Evolutionary conservation across 345 rosid genomes (phyloP), one percentile per base, ranked within the genome.

Genomic region (Brassica juncea): DNA sequence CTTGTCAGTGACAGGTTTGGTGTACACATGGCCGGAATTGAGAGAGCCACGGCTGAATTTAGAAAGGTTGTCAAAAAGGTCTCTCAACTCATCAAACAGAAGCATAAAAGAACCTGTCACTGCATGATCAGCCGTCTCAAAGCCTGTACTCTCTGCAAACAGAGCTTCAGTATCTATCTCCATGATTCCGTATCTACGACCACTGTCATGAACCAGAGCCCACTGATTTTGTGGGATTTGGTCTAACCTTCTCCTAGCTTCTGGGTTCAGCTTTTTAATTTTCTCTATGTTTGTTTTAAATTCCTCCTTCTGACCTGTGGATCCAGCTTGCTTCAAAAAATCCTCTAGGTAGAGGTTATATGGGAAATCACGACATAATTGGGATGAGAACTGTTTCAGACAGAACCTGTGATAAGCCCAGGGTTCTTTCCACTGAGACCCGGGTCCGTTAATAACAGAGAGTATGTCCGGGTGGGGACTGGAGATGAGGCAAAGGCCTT

Each of bases 191-290:
- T 74, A 74, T 74, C 77, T 74, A 5, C 0, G 21, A 32, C 77
- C 77, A 31, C n/a, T 4, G 70, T 74, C 77, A 49, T 74, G 70
- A 74, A 28, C 63, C 8, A 74, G 77, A 49, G 77, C 49, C 70
- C 63, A 74, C 25, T 74, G 11, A 64, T 31, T 0, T 74, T 0
- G 70, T 19, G 35, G 70, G 31, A 31, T 6, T 32, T 63, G 62
- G 25, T 49, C 63, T 64, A 74, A 64, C 52, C 77, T 31, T 32
- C 10, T 62, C 67, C 70, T 7, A 63, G 77, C 77, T 63, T 63
- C 69, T 16, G 61, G 47, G 32, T 73, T 30, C 10, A 1, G 0
- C 11, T 44, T 47, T 63, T 73, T 2, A 1, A 73, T 73, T 11
- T 2, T 39, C 8, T 63, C 35, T 39, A 73, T 30, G 61, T 30